Evolutionary conservation across 139 green algal genomes (phyloP).

Genomic region (Coelastrella sp.): DNA sequence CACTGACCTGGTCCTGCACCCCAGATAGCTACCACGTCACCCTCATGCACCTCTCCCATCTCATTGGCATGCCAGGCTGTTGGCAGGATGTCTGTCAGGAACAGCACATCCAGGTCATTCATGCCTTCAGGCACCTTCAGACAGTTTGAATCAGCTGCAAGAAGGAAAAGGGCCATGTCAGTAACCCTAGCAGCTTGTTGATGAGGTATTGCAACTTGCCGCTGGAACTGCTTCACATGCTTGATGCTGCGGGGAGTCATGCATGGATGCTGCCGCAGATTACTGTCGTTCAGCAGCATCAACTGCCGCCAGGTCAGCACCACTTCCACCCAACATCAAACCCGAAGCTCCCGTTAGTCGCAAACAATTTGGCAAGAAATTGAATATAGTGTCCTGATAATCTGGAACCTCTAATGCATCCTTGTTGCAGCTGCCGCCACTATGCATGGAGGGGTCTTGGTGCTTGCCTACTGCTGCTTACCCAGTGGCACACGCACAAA

Average conservation of each 20-base stretch:
- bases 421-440: neutral
- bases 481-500: conserved; percentile 77
- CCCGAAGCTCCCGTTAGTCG: too few species aligned
- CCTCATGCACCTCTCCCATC: conserved; percentile 70
- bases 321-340: too few species aligned
- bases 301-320: too few species aligned
- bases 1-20: conserved; percentile 73
- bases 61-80: conserved; percentile 81
- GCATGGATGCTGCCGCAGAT: too few species aligned
- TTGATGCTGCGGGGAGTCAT: too few species aligned
- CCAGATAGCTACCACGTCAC: conserved; percentile 84
- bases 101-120: conserved; percentile 60
- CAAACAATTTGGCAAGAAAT: too few species aligned
- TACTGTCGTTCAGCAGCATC: too few species aligned
- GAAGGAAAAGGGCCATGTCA: neutral
- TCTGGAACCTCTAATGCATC: neutral
- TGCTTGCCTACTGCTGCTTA: conserved; percentile 29
- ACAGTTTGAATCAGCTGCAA: conserved; percentile 72
- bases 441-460: neutral
- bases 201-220: too few species aligned
- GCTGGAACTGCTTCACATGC: too few species aligned
- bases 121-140: conserved; percentile 71
- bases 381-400: too few species aligned
- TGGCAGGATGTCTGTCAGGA: conserved; percentile 84
- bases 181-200: too few species aligned